Evolutionary conservation across 345 rosid species (phyloP), one percentile per base, ranked within the genome.

Genomic region (Pistacia vera): DNA sequence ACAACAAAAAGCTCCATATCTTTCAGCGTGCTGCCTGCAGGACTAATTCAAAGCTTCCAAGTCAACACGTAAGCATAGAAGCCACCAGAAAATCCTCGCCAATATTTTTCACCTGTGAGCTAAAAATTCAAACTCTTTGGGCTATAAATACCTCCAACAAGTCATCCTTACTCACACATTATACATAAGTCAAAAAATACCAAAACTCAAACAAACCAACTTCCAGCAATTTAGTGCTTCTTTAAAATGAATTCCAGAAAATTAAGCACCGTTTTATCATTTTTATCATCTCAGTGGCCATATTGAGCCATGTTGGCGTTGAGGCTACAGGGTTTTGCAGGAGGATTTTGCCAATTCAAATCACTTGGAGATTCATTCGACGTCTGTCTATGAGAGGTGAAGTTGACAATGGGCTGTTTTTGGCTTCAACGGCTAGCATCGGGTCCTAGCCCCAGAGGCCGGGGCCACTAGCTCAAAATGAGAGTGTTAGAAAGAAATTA

Each of bases 391-490:
- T 35, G 74, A 76, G 44, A 74, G 62, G 83, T 83, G 0, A 79
- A 59, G 54, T 75, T 44, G 66, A 73, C 83, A 28, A 79, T 83
- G 89, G 52, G 71, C 1, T 59, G 25, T n/a, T n/a, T n/a, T 28
- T 86, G 83, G 87, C 76, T 86, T 17, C 58, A 75, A 36, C 77
- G 75, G 57, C 17, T 83, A 41, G 75, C 60, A 8, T 86, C 89
- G 2, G 89, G 87, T 52, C 85, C 89, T 20, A 86, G 87, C 60
- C 84, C 89, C 11, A 55, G 12, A 67, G 87, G 89, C 18, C 56
- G 17, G 4, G 56, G 56, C 56, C 56, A 52, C 16, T 52, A 52
- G 17, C 16, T 52, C 4, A 52, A 52, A 52, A 12, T 52, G 56
- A 52, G 13, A 4, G 3, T 52, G 10, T 49, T 38, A 38, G 41